A percentile compares a stretch with the other conserved stretches of the same genome.
These are phyloP conservation scores for Hymenoscyphus fructigenus DNA, from an alignment of 2,329 filamentous ascomycete genomes.

Conservation along the genomic window DNA sequence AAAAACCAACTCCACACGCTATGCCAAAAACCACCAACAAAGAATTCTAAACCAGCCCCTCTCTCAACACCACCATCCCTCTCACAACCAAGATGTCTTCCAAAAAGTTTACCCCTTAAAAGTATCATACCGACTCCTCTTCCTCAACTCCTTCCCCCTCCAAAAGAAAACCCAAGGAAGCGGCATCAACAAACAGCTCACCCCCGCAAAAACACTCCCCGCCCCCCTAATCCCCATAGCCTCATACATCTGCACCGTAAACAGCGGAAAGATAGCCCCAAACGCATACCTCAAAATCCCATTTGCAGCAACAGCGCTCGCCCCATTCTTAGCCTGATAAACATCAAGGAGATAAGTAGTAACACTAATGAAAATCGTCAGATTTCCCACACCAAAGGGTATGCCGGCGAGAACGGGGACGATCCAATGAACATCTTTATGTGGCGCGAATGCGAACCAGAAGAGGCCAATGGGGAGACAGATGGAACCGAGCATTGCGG, in stretches of 20 bases:
- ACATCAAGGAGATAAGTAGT: slow-evolving; percentile 32
- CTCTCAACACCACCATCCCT: background rate
- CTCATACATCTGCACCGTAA: slow-evolving; percentile 48
- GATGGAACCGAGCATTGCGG: slow-evolving; percentile 50
- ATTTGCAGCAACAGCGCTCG: slow-evolving; percentile 33
- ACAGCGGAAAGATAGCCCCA: slow-evolving; percentile 33
- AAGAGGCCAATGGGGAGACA: slow-evolving; percentile 31
- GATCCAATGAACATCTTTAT: slow-evolving; percentile 31
- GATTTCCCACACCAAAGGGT: slow-evolving; percentile 57
- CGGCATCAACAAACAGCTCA: slow-evolving; percentile 42
- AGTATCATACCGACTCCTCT: slow-evolving; percentile 34
- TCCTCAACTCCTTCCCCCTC: slow-evolving; percentile 39
- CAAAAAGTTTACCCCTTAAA: slow-evolving; percentile 7
- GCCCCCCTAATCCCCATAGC: slow-evolving; percentile 44
- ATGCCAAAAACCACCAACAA: background rate
- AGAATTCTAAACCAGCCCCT: background rate
- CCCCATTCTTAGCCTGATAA: slow-evolving; percentile 26
- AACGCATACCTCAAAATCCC: slow-evolving; percentile 31
- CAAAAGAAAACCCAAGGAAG: slow-evolving; percentile 46
- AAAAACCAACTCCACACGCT: background rate
- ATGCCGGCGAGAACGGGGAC: slow-evolving; percentile 32
- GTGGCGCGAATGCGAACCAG: slow-evolving; percentile 37
- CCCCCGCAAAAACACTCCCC: slow-evolving; percentile 43
- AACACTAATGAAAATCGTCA: slow-evolving; percentile 50
- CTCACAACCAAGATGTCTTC: too few species aligned